Evolutionary conservation across 805 yeast species (phyloP).

Genomic region (Teunomyces gatunensis): DNA sequence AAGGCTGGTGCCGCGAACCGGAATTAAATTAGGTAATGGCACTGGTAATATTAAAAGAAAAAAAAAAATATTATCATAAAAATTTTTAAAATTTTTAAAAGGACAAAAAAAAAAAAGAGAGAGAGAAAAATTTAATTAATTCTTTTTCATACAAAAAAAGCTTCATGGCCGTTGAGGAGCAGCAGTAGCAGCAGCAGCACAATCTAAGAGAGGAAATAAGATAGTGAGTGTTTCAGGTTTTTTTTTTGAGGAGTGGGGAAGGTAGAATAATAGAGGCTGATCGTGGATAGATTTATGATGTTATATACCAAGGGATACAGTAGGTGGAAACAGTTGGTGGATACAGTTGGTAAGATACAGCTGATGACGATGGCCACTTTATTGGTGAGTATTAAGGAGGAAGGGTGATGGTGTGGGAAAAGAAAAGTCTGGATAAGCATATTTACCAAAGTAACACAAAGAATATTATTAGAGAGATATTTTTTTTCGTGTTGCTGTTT

Average conservation of each 20-base stretch:
- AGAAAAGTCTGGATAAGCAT: background rate
- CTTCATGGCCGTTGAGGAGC: background rate
- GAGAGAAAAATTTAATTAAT: too few relatives aligned
- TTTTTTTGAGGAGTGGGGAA: background rate
- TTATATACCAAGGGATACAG: too few relatives aligned
- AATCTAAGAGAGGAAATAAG: background rate
- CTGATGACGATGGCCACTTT: too few relatives aligned
- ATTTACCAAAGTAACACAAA: background rate
- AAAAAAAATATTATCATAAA: too few relatives aligned
- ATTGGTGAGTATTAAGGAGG: too few relatives aligned
- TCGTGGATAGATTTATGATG: too few relatives aligned
- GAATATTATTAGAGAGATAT: background rate
- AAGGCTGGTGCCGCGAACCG: conserved; percentile 2
- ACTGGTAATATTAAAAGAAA: background rate
- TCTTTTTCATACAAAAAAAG: background rate
- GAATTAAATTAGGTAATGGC: background rate
- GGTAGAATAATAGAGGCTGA: too few relatives aligned
- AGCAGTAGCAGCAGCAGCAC: background rate
- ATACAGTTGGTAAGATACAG: too few relatives aligned
- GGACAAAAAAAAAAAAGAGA: background rate
- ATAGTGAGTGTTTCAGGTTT: background rate
- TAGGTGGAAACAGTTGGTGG: too few relatives aligned
- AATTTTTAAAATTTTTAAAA: background rate
- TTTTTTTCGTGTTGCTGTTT: background rate
- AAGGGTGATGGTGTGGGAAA: too few relatives aligned